Evolutionary conservation across 345 rosid genomes (phyloP).

Genomic region (Anacardium occidentale): DNA sequence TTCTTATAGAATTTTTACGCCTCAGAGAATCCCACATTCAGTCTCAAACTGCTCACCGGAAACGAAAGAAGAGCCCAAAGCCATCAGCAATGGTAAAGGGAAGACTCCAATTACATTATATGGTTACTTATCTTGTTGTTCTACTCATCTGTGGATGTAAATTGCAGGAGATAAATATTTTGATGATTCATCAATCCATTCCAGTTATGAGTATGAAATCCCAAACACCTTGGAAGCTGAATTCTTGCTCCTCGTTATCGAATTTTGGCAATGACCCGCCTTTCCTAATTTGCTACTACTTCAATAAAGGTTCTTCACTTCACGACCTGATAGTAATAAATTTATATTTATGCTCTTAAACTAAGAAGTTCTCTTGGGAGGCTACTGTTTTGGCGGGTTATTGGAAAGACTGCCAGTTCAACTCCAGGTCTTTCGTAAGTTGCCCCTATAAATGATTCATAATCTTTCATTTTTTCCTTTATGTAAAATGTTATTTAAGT

Average conservation of each 20-base stretch:
- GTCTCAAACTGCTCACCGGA: no score
- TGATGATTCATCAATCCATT: slow-evolving; percentile 9
- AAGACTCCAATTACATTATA: background rate
- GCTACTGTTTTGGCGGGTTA: background rate
- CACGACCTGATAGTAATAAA: no score
- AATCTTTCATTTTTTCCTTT: background rate
- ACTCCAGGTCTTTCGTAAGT: background rate
- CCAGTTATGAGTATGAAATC: background rate
- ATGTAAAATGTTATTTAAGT: background rate
- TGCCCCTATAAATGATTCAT: no score
- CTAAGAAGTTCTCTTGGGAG: background rate
- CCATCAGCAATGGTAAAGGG: slow-evolving; percentile 2
- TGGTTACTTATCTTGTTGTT: background rate
- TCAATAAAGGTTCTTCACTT: background rate
- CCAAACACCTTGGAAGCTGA: background rate
- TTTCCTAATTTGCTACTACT: background rate
- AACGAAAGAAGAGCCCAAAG: background rate
- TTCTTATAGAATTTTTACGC: no score
- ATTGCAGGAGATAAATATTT: slow-evolving; percentile 12
- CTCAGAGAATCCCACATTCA: background rate
- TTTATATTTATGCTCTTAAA: no score
- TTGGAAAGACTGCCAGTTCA: background rate
- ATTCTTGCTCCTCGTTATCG: background rate
- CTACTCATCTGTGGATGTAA: background rate
- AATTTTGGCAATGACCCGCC: slow-evolving; percentile 12